Evolutionary conservation across 2,329 filamentous ascomycete genomes (phyloP), one percentile per base, ranked within the genome.

Genomic region (Ophiostoma ulmi): DNA sequence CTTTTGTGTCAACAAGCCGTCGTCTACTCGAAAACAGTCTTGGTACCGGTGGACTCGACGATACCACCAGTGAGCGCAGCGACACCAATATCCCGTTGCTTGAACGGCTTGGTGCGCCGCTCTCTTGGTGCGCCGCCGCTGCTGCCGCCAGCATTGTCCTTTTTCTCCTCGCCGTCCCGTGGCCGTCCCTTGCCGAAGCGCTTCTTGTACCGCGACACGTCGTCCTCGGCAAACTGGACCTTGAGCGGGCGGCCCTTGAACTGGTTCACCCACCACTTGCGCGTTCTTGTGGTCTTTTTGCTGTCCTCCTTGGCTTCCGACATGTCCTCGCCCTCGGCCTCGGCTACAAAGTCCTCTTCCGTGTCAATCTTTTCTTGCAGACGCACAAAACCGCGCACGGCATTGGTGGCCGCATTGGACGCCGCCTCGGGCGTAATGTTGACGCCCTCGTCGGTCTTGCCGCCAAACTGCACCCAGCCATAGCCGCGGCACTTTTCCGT

Each of bases 401-500:
- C 92, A 76, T 86, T 86, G 68, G 89, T 87, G 0, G 93, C 93
- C 0, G 90, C 87, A 71, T 91, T 88, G 13, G 94, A 78, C 68
- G 93, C 89, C 2, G n/a, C 70, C 26, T 72, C 71, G 48, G 72
- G 69, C 7, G 71, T 69, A 1, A 71, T 48, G 48, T 69, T 68
- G 36, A n/a, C 11, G n/a, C 66, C 70, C 44, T 69, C 61, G 58
- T 67, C 68, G 3, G 52, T 69, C 65, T 70, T 68, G 66, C 70
- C 68, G 77, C 90, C 89, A 80, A 98, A 99, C 73, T 92, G 92
- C 73, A 99, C 88, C 94, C 95, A 99, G 6, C 90, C 95, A 81
- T 91, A 99, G 22, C 95, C 96, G 82, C 98, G 98, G 83, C 95
- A 99, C 82, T 98, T 99, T 63, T 95, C 95, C 26, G 90, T 90